A percentile compares a stretch with the other conserved stretches of the same genome.
Evolutionary conservation across 1,284 basidiomycete genomes (phyloP).

Genomic region (Tilletia caries): DNA sequence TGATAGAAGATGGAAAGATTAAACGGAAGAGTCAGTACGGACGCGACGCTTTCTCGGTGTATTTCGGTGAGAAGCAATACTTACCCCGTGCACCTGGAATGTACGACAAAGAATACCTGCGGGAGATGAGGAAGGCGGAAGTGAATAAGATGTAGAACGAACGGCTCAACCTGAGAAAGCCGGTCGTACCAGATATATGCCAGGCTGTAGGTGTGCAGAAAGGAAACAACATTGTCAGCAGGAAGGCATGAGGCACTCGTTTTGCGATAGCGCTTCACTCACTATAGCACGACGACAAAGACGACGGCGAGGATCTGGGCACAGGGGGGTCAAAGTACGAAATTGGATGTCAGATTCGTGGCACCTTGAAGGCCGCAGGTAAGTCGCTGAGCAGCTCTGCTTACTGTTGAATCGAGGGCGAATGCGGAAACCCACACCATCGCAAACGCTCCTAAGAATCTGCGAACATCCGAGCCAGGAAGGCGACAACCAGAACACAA

Average conservation of each 20-base stretch:
- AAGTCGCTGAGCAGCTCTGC: not conserved
- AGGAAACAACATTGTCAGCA: no score
- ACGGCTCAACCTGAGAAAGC: no score
- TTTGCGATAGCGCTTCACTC: no score
- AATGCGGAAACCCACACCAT: conserved; percentile 49
- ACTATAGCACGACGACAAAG: conserved; percentile 41
- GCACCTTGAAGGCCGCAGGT: no score
- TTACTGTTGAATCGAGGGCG: conserved; percentile 32
- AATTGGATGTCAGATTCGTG: no score
- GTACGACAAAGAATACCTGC: conserved; percentile 15
- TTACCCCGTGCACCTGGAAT: conserved; percentile 14
- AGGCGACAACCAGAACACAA: not conserved
- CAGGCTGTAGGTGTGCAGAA: conserved; percentile 13
- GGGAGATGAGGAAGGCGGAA: conserved; percentile 1
- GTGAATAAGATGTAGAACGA: no score
- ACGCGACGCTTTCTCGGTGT: not conserved
- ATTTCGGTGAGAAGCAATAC: conserved; percentile 10
- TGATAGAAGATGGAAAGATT: not conserved
- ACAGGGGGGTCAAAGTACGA: not conserved
- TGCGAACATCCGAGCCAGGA: no score
- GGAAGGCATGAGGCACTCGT: no score
- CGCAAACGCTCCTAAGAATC: conserved; percentile 61
- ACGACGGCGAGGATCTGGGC: conserved; percentile 32
- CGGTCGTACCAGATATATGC: conserved; percentile 31
- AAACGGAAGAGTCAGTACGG: not conserved